Evolutionary conservation across 2,329 filamentous ascomycete species (phyloP).

Genomic region (Coleophoma cylindrospora): DNA sequence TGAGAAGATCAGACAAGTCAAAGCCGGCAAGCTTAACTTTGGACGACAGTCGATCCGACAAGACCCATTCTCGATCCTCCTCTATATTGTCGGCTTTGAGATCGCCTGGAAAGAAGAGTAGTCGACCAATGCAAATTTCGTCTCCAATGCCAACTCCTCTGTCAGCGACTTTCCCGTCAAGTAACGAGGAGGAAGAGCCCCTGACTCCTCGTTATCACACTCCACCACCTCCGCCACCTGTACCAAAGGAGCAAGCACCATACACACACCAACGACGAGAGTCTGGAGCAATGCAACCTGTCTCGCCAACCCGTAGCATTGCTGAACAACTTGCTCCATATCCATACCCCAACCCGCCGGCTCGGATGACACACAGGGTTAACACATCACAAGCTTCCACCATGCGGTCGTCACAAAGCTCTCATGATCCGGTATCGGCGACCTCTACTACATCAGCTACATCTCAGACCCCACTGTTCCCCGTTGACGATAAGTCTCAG

Average conservation of each 20-base stretch:
- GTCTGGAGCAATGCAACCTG: conserved; percentile 7
- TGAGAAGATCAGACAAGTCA: conserved; percentile 34
- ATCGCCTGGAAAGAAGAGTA: conserved; percentile 41
- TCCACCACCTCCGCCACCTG: conserved; percentile 50
- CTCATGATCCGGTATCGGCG: conserved; percentile 14
- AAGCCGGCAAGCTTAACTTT: conserved; percentile 36
- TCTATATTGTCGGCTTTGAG: conserved; percentile 57
- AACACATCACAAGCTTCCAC: conserved; percentile 13
- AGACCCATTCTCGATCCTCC: conserved; percentile 50
- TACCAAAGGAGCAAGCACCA: conserved; percentile 42
- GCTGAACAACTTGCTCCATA: conserved; percentile 19
- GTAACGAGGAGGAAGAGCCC: conserved; percentile 49
- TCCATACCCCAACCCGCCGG: conserved; percentile 2
- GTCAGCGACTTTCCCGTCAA: conserved; percentile 52
- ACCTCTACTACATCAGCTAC: conserved; percentile 9
- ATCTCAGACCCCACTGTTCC: conserved; percentile 15
- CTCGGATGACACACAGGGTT: conserved; percentile 5
- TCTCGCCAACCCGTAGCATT: conserved; percentile 20
- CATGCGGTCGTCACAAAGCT: conserved; percentile 2
- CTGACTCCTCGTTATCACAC: conserved; percentile 55
- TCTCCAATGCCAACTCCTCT: conserved; percentile 62
- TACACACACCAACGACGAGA: conserved; percentile 18
- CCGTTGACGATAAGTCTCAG: conserved; percentile 3
- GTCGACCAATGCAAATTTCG: conserved; percentile 50
- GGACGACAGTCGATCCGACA: conserved; percentile 30